Evolutionary conservation across 2,329 filamentous ascomycete species (phyloP).

Genomic region (Monosporascus sp.): DNA sequence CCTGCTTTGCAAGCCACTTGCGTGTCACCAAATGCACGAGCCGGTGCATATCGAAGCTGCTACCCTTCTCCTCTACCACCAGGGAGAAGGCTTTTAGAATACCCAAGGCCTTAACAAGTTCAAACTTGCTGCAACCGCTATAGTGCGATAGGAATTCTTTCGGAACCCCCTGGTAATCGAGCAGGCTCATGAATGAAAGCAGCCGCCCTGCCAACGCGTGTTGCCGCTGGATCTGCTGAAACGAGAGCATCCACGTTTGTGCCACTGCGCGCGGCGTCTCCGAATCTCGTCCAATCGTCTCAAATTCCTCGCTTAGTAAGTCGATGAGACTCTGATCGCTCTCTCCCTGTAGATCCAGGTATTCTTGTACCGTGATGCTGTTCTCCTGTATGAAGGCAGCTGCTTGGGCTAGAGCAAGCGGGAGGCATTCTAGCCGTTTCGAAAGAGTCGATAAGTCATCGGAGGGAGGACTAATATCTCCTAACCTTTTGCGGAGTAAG

Average conservation of each 20-base stretch:
- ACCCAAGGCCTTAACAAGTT: slow-evolving; percentile 23
- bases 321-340: slow-evolving; percentile 22
- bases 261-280: slow-evolving; percentile 34
- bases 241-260: slow-evolving; percentile 19
- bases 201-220: slow-evolving; percentile 32
- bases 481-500: no score
- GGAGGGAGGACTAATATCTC: slow-evolving; percentile 1
- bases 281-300: slow-evolving; percentile 25
- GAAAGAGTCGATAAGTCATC: slow-evolving; percentile 17
- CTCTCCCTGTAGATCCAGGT: slow-evolving; percentile 31
- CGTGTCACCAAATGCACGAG: slow-evolving; percentile 35
- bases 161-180: slow-evolving; percentile 32
- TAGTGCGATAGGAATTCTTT: slow-evolving; percentile 14
- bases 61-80: slow-evolving; percentile 17
- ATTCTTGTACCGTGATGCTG: slow-evolving; percentile 26
- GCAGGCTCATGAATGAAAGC: slow-evolving; percentile 42
- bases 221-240: slow-evolving; percentile 28
- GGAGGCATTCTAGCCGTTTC: slow-evolving; percentile 23
- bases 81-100: slow-evolving; percentile 32
- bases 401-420: slow-evolving; percentile 30
- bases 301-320: slow-evolving; percentile 26
- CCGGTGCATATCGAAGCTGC: slow-evolving; percentile 35
- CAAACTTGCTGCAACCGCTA: slow-evolving; percentile 23
- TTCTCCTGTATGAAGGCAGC: slow-evolving; percentile 26
- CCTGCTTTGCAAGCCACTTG: slow-evolving; percentile 26